Conservation (phyloP, 2,329 filamentous ascomycete species). For the Colletotrichum higginsianum region DNA sequence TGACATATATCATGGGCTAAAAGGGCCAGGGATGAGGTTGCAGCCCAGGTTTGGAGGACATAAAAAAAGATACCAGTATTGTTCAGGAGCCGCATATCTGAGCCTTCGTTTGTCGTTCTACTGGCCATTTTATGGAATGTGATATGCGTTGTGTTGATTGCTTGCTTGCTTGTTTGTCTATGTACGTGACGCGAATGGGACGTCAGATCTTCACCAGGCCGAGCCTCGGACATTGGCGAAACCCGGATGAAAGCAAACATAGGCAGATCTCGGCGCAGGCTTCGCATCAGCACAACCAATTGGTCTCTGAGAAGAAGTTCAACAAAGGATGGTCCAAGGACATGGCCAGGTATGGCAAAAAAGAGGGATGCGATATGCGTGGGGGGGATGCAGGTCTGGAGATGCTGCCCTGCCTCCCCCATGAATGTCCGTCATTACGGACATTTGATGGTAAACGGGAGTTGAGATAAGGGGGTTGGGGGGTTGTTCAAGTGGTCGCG, state of each 20-base stretch:
- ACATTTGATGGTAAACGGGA: not conserved
- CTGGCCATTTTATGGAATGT: not conserved
- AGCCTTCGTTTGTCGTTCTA: not conserved
- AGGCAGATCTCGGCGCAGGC: not conserved
- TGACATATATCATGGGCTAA: conserved; percentile 16
- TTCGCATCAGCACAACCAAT: not conserved
- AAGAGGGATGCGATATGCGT: not conserved
- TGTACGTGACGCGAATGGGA: not conserved
- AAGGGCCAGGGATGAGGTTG: not conserved
- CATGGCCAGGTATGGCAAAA: not conserved
- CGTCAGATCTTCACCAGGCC: not conserved
- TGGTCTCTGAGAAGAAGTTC: not conserved
- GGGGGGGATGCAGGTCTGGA: not conserved
- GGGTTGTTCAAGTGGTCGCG: not conserved
- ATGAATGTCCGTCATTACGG: not conserved
- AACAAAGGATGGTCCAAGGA: not conserved
- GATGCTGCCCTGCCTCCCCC: not conserved
- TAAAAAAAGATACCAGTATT: conserved; percentile 33
- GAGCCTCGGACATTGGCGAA: not conserved
- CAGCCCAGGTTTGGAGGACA: not conserved
- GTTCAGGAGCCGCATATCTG: not conserved
- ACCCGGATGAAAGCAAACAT: not conserved
- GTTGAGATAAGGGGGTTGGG: not conserved
- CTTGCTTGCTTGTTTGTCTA: not conserved
- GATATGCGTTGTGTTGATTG: not conserved